Conservation (phyloP, 73 alveolate species). For the Durusdinium trenchii region DNA sequence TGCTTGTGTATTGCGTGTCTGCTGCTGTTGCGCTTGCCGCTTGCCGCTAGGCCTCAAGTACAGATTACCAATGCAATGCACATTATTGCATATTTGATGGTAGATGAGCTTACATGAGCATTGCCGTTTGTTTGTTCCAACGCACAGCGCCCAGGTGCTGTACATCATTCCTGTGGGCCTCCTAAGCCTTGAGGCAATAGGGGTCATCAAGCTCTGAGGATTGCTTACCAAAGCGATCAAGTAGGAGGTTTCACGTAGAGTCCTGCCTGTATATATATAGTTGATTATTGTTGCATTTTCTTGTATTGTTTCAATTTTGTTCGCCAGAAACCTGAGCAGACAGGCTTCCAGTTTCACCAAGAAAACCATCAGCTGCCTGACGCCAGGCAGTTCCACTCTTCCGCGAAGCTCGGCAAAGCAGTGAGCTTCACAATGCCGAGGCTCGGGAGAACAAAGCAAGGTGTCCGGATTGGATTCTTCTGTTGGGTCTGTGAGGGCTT, state of each 20-base stretch:
- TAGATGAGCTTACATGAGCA: too few species aligned
- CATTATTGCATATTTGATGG: too few species aligned
- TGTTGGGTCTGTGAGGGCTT: too few species aligned
- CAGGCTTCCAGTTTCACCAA: background rate
- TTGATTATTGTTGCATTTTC: background rate
- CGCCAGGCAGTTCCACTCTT: conserved; percentile 62
- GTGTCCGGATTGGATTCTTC: too few species aligned
- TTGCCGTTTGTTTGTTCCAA: too few species aligned
- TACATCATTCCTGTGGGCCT: conserved; percentile 69
- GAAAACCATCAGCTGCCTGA: background rate
- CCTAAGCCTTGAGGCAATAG: conserved; percentile 27
- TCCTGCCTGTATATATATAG: background rate
- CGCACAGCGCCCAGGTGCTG: background rate
- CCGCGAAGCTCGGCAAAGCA: conserved; percentile 24
- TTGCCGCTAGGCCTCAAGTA: too few species aligned
- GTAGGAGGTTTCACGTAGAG: background rate
- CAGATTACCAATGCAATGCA: too few species aligned
- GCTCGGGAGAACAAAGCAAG: background rate
- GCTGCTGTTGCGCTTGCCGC: too few species aligned
- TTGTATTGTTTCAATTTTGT: background rate
- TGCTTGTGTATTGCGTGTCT: too few species aligned
- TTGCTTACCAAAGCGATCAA: too few species aligned
- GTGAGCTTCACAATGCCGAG: conserved; percentile 20
- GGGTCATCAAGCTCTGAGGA: background rate
- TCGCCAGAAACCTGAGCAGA: background rate